Evolutionary conservation across 1,139 yeast species (phyloP), one percentile per base, ranked within the genome.

Genomic region (Geotrichum restrictum): DNA sequence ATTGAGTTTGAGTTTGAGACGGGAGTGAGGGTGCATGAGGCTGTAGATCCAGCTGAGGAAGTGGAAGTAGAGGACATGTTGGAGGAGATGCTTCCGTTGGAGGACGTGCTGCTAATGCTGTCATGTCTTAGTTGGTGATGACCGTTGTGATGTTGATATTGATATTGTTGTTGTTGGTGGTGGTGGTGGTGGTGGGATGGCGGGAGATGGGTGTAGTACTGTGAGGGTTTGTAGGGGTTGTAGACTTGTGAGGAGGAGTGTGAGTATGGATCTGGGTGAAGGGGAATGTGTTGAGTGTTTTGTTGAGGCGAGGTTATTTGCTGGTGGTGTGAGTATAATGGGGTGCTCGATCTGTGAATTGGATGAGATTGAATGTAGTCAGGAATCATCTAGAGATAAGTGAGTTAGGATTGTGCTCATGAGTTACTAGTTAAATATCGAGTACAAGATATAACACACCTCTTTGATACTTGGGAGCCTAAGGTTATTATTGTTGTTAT

Each of bases 381-480:
- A 6, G 32, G 45, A 22, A 41, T 41, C 32, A 41, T 29, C 32
- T 24, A 8, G n/a, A 45, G 16, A 11, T 33, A 11, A 11, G 18
- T 10, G 2, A 13, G n/a, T 2, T 34, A 16, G 37, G 11, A 7
- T 11, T 4, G 14, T 13, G 14, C 14, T n/a, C n/a, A 7, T 13
- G 37, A 34, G 37, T 13, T 2, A 16, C 10, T 34, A n/a, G n/a
- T 7, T 34, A 18, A 6, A 24, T 14, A 29, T n/a, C 13, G 8
- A 43, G 14, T 19, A 29, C 6, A n/a, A 7, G 24, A 18, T 11
- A 37, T 16, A n/a, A 36, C 48, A 10, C n/a, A 47, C 49, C 44
- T 47, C 49, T 31, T 38, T 19, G 21, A 47, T 47, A 24, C 49
- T 47, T 27, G 49, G 49, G 14, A 47, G 49, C 7, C 49, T 33